Conservation (phyloP, 768 basidiomycete species). For the Neoboletus subvelutipes region DNA sequence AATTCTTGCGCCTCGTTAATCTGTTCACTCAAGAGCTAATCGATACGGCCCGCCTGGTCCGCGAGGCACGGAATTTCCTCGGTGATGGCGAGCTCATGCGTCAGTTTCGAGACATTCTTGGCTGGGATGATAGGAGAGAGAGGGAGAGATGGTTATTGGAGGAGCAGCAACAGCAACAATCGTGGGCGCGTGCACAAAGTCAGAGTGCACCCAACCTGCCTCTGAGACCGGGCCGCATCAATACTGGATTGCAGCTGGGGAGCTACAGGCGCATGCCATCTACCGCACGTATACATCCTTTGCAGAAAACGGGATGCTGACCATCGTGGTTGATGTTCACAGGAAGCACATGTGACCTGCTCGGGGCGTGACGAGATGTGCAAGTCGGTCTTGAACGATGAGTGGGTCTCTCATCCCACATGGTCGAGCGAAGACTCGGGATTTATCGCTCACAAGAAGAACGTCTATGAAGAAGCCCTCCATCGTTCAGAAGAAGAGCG, state of each 20-base stretch:
- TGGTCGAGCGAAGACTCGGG: conserved; percentile 94
- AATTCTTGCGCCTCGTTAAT: conserved; percentile 94
- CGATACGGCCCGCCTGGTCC: conserved; percentile 78
- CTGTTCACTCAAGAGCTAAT: conserved; percentile 94
- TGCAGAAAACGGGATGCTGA: not conserved
- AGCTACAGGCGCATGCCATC: conserved; percentile 87
- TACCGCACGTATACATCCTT: conserved; percentile 51
- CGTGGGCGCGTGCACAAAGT: conserved; percentile 52
- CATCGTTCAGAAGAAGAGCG: conserved; percentile 97
- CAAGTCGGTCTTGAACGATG: conserved; percentile 92
- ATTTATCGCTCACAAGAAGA: conserved; percentile 89
- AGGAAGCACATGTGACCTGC: conserved; percentile 89
- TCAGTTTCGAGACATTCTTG: conserved; percentile 82
- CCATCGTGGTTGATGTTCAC: not conserved
- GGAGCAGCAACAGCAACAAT: conserved; percentile 43
- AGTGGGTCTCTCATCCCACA: conserved; percentile 97
- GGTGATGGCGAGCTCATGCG: conserved; percentile 76
- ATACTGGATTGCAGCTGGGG: conserved; percentile 73
- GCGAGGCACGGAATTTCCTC: conserved; percentile 75
- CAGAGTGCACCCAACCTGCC: conserved; percentile 37
- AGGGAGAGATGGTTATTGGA: conserved; percentile 51
- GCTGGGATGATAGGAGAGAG: conserved; percentile 79
- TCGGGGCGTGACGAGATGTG: conserved; percentile 98
- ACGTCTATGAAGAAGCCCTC: conserved; percentile 93
- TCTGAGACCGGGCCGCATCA: conserved; percentile 55